Conservation (phyloP, 352 stramenopile genomes). For the Globisporangium apiculatum region DNA sequence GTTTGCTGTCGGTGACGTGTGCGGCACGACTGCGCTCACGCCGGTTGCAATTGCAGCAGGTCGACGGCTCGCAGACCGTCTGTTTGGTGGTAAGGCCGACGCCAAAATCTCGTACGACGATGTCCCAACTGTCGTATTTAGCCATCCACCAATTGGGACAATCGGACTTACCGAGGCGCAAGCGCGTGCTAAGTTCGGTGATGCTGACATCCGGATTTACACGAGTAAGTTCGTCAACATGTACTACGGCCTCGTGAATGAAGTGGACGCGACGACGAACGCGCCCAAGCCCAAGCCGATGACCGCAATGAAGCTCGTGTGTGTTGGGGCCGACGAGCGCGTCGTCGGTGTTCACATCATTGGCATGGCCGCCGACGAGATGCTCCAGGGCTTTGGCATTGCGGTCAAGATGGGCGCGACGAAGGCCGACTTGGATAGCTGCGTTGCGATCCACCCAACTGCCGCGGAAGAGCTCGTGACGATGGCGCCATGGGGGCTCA, state of each 20-base stretch:
- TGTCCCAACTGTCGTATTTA: conserved; percentile 95
- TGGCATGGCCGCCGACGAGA: conserved; percentile 94
- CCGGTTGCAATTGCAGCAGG: conserved; percentile 84
- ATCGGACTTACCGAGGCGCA: conserved; percentile 90
- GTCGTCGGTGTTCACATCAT: conserved; percentile 97
- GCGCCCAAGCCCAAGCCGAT: conserved; percentile 80
- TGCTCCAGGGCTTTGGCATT: conserved; percentile 98
- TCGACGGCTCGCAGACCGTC: conserved; percentile 72
- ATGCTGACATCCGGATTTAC: conserved; percentile 91
- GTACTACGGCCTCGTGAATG: conserved; percentile 90
- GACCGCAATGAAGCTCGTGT: conserved; percentile 95
- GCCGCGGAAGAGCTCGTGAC: conserved; percentile 97
- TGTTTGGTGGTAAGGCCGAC: conserved; percentile 71
- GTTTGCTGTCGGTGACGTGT: conserved; percentile 76
- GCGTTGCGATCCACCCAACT: conserved; percentile 95
- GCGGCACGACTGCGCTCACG: conserved; percentile 62
- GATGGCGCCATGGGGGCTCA: conserved; percentile 78
- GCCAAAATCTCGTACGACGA: conserved; percentile 84
- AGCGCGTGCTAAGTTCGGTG: conserved; percentile 83
- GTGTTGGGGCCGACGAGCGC: conserved; percentile 76
- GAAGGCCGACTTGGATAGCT: conserved; percentile 95
- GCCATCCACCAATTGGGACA: conserved; percentile 93
- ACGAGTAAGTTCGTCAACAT: conserved; percentile 93
- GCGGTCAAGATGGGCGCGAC: conserved; percentile 98
- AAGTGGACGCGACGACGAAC: conserved; percentile 24